These are phyloP conservation scores for Aspergillus fumigatus DNA, from an alignment of 2,329 filamentous ascomycete genomes.

Conservation along the genomic window DNA sequence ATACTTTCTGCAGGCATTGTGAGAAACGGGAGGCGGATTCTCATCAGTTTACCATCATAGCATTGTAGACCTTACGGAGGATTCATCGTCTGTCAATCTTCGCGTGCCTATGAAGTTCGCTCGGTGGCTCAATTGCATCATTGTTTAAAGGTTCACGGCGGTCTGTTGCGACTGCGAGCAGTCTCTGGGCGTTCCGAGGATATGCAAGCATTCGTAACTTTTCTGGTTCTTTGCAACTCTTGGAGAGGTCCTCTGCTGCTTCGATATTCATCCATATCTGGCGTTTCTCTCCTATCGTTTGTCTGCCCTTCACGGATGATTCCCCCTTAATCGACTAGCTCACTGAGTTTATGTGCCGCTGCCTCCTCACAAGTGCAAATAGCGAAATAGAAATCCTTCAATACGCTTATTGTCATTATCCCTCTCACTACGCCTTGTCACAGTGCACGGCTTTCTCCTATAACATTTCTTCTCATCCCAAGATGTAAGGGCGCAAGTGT, in stretches of 20 bases:
- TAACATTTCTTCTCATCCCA: neutral
- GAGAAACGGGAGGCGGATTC: neutral
- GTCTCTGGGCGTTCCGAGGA: constrained; percentile 10
- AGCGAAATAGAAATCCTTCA: neutral
- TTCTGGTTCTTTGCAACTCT: constrained; percentile 3
- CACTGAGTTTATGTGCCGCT: constrained; percentile 11
- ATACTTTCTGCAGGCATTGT: constrained; percentile 3
- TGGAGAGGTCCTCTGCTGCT: constrained; percentile 4
- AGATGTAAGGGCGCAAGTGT: neutral
- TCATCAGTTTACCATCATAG: constrained; percentile 7
- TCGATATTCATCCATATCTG: constrained; percentile 6
- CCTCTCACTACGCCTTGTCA: neutral
- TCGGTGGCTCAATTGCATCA: constrained; percentile 12
- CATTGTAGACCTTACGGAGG: constrained; percentile 20
- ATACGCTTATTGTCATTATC: neutral
- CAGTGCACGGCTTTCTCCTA: neutral
- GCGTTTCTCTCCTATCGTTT: constrained; percentile 11
- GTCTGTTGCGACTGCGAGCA: constrained; percentile 5
- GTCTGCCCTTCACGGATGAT: constrained; percentile 21
- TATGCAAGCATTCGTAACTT: constrained; percentile 9
- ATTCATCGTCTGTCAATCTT: constrained; percentile 11
- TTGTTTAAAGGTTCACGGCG: constrained; percentile 3
- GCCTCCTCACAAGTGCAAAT: neutral
- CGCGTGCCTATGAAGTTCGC: constrained; percentile 15
- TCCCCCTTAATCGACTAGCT: constrained; percentile 23